Evolutionary conservation across 352 stramenopile species (phyloP).

Genomic region (Phytophthora foliorum): DNA sequence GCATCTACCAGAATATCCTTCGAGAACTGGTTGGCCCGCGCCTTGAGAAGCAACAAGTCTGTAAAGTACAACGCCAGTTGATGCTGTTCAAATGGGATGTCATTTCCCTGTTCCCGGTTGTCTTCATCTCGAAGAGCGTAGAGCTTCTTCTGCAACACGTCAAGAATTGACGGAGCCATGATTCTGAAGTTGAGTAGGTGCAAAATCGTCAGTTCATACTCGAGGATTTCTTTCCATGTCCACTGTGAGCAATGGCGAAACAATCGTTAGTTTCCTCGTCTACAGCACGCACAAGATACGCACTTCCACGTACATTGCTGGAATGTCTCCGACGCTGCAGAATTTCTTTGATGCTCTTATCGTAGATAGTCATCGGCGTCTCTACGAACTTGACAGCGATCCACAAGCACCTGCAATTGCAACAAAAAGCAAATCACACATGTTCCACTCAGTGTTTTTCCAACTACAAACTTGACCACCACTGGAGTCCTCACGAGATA

Average conservation of each 20-base stretch:
- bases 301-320: constrained; percentile 57
- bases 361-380: constrained; percentile 61
- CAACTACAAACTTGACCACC: background rate
- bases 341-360: constrained; percentile 72
- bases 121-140: constrained; percentile 26
- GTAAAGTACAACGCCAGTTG: constrained; percentile 73
- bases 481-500: constrained; percentile 56
- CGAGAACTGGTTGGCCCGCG: constrained; percentile 49
- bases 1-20: constrained; percentile 64
- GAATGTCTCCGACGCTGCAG: constrained; percentile 64
- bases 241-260: constrained; percentile 42
- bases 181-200: constrained; percentile 61
- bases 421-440: background rate
- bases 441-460: background rate
- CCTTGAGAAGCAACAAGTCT: constrained; percentile 62
- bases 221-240: constrained; percentile 73
- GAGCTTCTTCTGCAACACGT: constrained; percentile 53
- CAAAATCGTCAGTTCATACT: constrained; percentile 56
- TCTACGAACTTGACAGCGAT: constrained; percentile 82
- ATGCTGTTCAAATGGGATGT: constrained; percentile 37
- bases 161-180: constrained; percentile 60
- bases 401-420: constrained; percentile 61
- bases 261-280: constrained; percentile 8
- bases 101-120: constrained; percentile 10
- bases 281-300: background rate